These are phyloP conservation scores for Ramaria rubella DNA, from an alignment of 768 basidiomycete species.

Conservation along the genomic window DNA sequence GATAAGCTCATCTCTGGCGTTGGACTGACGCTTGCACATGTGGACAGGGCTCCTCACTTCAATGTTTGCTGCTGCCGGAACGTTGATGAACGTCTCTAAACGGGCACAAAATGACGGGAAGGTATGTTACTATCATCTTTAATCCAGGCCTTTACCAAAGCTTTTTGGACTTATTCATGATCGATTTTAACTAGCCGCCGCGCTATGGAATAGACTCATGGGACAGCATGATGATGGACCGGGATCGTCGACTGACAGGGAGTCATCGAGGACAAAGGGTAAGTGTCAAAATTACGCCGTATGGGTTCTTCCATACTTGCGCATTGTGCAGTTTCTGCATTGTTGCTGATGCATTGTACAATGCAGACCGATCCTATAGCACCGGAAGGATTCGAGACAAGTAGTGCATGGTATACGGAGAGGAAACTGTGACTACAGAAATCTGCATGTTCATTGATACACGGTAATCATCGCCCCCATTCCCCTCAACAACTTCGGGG, in stretches of 20 bases:
- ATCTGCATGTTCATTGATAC: no score
- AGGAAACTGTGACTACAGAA: conserved; percentile 27
- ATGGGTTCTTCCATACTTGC: no score
- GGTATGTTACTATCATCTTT: conserved; percentile 36
- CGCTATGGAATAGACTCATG: conserved; percentile 82
- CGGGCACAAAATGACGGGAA: conserved; percentile 86
- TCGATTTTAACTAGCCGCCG: conserved; percentile 48
- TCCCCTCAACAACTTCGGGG: neutral
- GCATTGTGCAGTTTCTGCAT: neutral
- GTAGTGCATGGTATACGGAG: conserved; percentile 68
- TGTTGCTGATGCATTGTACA: neutral
- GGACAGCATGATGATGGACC: conserved; percentile 95
- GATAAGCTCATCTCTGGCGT: no score
- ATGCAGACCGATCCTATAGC: conserved; percentile 59
- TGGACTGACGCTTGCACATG: no score
- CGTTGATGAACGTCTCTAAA: conserved; percentile 72
- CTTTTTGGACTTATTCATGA: conserved; percentile 1
- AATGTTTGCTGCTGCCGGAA: conserved; percentile 90
- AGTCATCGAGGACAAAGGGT: conserved; percentile 82
- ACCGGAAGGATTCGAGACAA: conserved; percentile 65
- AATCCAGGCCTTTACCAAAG: conserved; percentile 1
- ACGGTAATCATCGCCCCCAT: neutral
- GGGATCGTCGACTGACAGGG: conserved; percentile 85
- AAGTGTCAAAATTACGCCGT: no score
- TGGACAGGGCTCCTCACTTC: conserved; percentile 78